Conservation (phyloP, 345 rosid genomes). For the Melaleuca alternifolia region DNA sequence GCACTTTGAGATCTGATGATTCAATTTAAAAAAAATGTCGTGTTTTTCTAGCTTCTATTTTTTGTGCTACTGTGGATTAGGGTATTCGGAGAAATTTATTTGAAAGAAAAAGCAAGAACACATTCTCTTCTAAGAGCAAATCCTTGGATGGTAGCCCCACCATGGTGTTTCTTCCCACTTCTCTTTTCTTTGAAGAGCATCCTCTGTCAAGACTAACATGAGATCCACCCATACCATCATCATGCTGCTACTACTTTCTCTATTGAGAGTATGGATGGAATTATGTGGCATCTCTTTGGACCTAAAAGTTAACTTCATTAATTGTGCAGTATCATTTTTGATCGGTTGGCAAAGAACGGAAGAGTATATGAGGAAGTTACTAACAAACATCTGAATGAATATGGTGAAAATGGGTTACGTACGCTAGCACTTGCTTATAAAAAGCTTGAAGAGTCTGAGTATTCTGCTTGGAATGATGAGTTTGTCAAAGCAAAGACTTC, state of each 20-base stretch:
- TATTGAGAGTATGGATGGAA: not conserved
- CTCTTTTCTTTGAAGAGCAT: not conserved
- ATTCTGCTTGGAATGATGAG: slow-evolving; percentile 75
- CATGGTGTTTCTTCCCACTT: not conserved
- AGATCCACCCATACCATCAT: not conserved
- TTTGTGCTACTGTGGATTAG: not conserved
- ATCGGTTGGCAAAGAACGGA: slow-evolving; percentile 87
- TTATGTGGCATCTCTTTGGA: not conserved
- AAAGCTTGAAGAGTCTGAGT: slow-evolving; percentile 72
- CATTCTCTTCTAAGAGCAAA: not conserved
- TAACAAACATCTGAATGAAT: slow-evolving; percentile 73
- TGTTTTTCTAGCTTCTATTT: not conserved
- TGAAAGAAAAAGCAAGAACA: not conserved
- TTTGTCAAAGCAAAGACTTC: slow-evolving; percentile 80
- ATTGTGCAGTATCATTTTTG: slow-evolving; percentile 69
- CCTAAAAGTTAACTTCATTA: not conserved
- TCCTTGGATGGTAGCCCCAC: not conserved
- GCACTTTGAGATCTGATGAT: not conserved
- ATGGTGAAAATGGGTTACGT: slow-evolving; percentile 94
- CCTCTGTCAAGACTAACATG: not conserved
- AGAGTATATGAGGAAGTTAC: slow-evolving; percentile 54
- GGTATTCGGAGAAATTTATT: not conserved
- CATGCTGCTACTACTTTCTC: not conserved
- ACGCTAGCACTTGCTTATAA: slow-evolving; percentile 83
- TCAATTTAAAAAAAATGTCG: not conserved